A percentile compares a stretch with the other conserved stretches of the same genome.
These are phyloP conservation scores for Stephania japonica DNA, from an alignment of 164 flowering plant species.

Conservation along the genomic window DNA sequence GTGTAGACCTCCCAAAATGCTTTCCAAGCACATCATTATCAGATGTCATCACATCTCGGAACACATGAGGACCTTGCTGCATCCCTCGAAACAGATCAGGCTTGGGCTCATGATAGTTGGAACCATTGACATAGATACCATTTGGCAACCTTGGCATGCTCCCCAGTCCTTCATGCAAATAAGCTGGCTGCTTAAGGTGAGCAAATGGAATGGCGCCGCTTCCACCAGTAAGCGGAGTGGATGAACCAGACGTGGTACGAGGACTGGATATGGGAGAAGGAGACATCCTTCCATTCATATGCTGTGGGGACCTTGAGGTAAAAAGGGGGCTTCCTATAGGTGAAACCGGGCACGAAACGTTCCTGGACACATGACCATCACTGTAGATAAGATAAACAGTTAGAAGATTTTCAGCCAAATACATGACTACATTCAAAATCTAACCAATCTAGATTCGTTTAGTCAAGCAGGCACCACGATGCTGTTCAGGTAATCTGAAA, in stretches of 20 bases:
- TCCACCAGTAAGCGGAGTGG: conserved; percentile 82
- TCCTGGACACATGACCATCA: conserved; percentile 47
- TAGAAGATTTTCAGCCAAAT: conserved; percentile 7
- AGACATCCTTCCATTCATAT: conserved; percentile 65
- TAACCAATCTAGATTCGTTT: too few species aligned
- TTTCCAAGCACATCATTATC: conserved; percentile 46
- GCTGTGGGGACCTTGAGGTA: conserved; percentile 64
- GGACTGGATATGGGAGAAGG: conserved; percentile 89
- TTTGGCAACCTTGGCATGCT: conserved; percentile 42
- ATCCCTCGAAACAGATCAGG: conserved; percentile 53
- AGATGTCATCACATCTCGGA: conserved; percentile 37
- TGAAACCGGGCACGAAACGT: conserved; percentile 88
- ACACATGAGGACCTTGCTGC: conserved; percentile 49
- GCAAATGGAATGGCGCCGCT: conserved; percentile 67
- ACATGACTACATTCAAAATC: not conserved
- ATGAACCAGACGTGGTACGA: conserved; percentile 64
- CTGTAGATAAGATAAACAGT: conserved; percentile 33
- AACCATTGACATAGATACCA: conserved; percentile 29
- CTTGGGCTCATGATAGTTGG: conserved; percentile 45
- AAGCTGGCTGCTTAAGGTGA: conserved; percentile 42
- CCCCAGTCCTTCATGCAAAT: conserved; percentile 53
- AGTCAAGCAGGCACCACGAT: too few species aligned
- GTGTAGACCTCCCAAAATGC: conserved; percentile 39
- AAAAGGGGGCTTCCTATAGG: conserved; percentile 82
- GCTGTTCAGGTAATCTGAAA: too few species aligned